phyloP scores from a whole-genome alignment of 495 filamentous ascomycete species.

The Penicillium argentinense region DNA sequence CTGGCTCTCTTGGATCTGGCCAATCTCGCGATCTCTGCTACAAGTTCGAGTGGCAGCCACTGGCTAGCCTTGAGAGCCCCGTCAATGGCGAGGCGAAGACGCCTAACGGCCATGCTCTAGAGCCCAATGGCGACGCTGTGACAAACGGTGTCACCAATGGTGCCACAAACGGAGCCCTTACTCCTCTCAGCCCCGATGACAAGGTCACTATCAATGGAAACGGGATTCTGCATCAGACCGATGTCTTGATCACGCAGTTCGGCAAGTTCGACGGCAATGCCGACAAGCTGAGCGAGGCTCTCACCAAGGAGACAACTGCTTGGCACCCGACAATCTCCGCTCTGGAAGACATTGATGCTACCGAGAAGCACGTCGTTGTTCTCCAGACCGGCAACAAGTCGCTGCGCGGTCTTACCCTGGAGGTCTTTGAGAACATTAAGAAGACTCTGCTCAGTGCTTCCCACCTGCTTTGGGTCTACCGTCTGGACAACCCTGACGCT shows the following conservation, averaged over 20 bases:
- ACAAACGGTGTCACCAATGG: background rate
- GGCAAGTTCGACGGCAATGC: constrained; percentile 15
- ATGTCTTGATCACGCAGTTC: constrained; percentile 17
- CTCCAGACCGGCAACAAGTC: constrained; percentile 20
- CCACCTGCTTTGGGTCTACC: constrained; percentile 52
- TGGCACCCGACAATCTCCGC: constrained; percentile 16
- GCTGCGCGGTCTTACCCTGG: constrained; percentile 19
- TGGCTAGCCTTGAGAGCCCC: constrained; percentile 8
- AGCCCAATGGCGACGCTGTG: constrained; percentile 1
- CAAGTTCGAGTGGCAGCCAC: constrained; percentile 33
- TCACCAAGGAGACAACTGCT: background rate
- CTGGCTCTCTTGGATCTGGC: constrained; percentile 7
- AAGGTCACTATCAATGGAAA: constrained; percentile 12
- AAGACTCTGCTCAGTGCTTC: constrained; percentile 28
- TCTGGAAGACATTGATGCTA: constrained; percentile 9
- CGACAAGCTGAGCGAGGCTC: constrained; percentile 10
- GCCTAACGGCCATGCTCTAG: constrained; percentile 2
- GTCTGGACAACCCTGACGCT: constrained; percentile 43
- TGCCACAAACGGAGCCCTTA: background rate
- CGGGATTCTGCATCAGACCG: constrained; percentile 3
- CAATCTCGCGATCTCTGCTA: constrained; percentile 30
- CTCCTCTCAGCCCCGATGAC: background rate
- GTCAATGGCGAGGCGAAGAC: constrained; percentile 1
- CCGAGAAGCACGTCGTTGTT: constrained; percentile 20
- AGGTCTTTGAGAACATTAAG: constrained; percentile 22